Percentiles rank a stretch among this genome's conserved stretches.
phyloP scores from a whole-genome alignment of 768 basidiomycete genomes.

The Leccinum arenicola region DNA sequence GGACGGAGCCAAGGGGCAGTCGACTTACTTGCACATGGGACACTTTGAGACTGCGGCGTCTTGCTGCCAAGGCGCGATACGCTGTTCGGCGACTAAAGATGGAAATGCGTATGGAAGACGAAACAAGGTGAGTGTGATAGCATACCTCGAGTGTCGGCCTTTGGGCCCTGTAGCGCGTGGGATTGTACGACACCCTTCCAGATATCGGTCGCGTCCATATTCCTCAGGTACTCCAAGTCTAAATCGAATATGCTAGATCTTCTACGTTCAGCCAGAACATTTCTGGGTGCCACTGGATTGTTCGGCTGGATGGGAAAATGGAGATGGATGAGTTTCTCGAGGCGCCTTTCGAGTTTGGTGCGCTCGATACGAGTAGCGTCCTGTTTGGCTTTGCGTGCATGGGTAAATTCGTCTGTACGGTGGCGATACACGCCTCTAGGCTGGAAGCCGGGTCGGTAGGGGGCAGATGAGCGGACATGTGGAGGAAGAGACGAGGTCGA shows the following conservation, averaged over 20 bases:
- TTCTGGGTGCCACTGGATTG: constrained; percentile 11
- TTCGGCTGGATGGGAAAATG: constrained; percentile 51
- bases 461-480: constrained; percentile 38
- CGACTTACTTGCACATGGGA: constrained; percentile 75
- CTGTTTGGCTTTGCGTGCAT: constrained; percentile 36
- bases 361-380: constrained; percentile 67
- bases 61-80: constrained; percentile 93
- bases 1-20: neutral
- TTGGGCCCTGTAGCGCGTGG: constrained; percentile 43
- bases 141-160: constrained; percentile 67
- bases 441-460: constrained; percentile 91
- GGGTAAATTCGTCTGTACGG: constrained; percentile 77
- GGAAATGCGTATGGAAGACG: constrained; percentile 1
- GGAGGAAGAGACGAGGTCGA: constrained; percentile 22
- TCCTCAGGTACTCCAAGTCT: constrained; percentile 53
- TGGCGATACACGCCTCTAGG: constrained; percentile 80
- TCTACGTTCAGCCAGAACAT: constrained; percentile 24
- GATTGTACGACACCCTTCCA: constrained; percentile 61
- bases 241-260: constrained; percentile 77
- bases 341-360: constrained; percentile 77
- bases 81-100: constrained; percentile 72
- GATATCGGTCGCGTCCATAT: constrained; percentile 63
- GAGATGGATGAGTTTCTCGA: constrained; percentile 81
- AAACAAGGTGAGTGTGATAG: neutral
- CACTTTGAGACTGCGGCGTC: constrained; percentile 77